Evolutionary conservation across 257 asterid species (phyloP).

Genomic region (Primulina huaijiensis): DNA sequence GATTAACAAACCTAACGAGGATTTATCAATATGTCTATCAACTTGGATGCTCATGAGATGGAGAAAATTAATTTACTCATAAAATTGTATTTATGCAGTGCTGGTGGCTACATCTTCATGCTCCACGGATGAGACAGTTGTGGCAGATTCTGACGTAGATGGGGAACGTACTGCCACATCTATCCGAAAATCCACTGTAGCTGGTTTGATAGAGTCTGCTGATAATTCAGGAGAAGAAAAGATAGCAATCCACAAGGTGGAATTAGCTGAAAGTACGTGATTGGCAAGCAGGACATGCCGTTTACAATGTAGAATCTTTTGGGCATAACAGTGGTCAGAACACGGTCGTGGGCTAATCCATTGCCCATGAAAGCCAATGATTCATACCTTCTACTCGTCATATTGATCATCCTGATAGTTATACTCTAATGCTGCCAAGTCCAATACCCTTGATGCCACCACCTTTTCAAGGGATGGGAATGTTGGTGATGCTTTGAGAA

Average conservation of each 20-base stretch:
- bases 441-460: constrained; percentile 22
- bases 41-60: not conserved
- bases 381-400: constrained; percentile 34
- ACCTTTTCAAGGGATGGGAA: constrained; percentile 34
- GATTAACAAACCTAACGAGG: not conserved
- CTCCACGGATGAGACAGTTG: constrained; percentile 93
- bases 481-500: constrained; percentile 32
- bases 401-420: constrained; percentile 27
- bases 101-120: constrained; percentile 73
- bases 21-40: too few relatives aligned
- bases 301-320: constrained; percentile 35
- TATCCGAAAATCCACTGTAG: too few relatives aligned
- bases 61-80: not conserved
- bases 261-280: constrained; percentile 33
- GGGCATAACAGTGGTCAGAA: constrained; percentile 38
- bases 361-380: constrained; percentile 33
- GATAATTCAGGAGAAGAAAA: constrained; percentile 43
- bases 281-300: constrained; percentile 28
- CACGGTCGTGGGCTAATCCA: constrained; percentile 24
- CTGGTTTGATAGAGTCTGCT: constrained; percentile 38
- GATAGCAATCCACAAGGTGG: constrained; percentile 27
- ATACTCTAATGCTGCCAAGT: constrained; percentile 24
- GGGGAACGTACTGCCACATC: too few relatives aligned
- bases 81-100: constrained; percentile 44
- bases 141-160: too few relatives aligned